These are phyloP conservation scores for Rhizophagus sp. DNA, from an alignment of 192 early-diverging fungal genomes.

Conservation along the genomic window DNA sequence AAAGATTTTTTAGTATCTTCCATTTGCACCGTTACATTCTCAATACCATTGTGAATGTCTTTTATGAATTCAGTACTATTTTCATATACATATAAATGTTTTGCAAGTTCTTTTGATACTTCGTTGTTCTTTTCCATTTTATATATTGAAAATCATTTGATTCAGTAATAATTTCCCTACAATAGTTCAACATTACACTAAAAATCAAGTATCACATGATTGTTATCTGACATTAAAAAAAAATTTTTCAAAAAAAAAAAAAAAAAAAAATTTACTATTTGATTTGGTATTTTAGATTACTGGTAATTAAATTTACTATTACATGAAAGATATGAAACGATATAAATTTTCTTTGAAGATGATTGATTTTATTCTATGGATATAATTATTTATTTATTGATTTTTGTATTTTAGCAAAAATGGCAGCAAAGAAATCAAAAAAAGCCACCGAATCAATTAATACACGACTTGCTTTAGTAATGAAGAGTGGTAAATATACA, in stretches of 20 bases:
- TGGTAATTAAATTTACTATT: not conserved
- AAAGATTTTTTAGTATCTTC: slow-evolving; percentile 25
- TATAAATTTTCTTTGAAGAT: too few species aligned
- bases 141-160: too few species aligned
- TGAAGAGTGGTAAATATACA: slow-evolving; percentile 98
- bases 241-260: too few species aligned
- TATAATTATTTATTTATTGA: not conserved
- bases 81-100: slow-evolving; percentile 18
- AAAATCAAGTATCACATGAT: not conserved
- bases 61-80: not conserved
- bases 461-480: slow-evolving; percentile 96
- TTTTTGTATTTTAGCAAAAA: not conserved
- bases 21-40: slow-evolving; percentile 19
- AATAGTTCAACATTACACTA: too few species aligned
- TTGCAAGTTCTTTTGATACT: slow-evolving; percentile 16
- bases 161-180: too few species aligned
- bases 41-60: slow-evolving; percentile 14
- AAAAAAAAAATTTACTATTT: too few species aligned
- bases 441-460: slow-evolving; percentile 95
- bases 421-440: slow-evolving; percentile 72
- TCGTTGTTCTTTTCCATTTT: not conserved
- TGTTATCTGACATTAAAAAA: not conserved
- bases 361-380: not conserved
- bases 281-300: not conserved
- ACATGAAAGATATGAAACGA: not conserved